Base-by-base conservation (phyloP, 2,329 filamentous ascomycete genomes). In the Aspergillus fumigatus region DNA sequence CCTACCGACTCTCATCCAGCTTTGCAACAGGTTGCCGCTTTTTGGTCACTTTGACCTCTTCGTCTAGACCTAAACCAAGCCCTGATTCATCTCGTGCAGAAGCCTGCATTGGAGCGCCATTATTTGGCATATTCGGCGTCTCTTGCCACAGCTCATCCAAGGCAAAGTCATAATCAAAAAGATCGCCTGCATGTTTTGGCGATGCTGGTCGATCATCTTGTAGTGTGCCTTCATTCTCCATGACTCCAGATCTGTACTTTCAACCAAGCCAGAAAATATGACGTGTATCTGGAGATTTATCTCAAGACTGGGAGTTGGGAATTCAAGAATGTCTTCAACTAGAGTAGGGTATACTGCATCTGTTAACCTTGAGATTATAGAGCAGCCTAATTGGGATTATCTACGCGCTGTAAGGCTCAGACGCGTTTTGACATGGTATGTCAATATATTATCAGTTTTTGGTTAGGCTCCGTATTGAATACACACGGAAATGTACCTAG, bases 21-120 rank as follows among this genome's bases (percentile, higher is more conserved):
- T 97, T 99, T 3, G 93, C 88, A 55, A 86, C 81, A 1, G 92
- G 90, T 59, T 86, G 82, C 38, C 86, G 83, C 65, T 88, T 88
- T 75, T 90, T 96, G 43, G 83, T 84, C 4, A 97, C 82, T 54
- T 90, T 87, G 53, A 99, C 84, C 66, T 96, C 90, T 68, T 95
- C 86, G 62, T 97, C 92, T 55, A 97, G 85, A 48, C 92, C 92
- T 2, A 96, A 76, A 0, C 80, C 80, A 8, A 78, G 80, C 27
- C 81, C 79, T 63, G 83, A 82, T 59, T 79, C 81, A 58, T 73
- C 70, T 25, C 54, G 66, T 48, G 55, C 53, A 32, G 60, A 52
- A 47, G 57, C 53, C 58, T 53, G 61, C 26, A 63, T 71, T 52
- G 64, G 41, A 9, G 55, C 50, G 53, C 67, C 60, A 27, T 57